Conservation (phyloP, 129 eudicot species). For the sunflower (Helianthus annuus) region DNA sequence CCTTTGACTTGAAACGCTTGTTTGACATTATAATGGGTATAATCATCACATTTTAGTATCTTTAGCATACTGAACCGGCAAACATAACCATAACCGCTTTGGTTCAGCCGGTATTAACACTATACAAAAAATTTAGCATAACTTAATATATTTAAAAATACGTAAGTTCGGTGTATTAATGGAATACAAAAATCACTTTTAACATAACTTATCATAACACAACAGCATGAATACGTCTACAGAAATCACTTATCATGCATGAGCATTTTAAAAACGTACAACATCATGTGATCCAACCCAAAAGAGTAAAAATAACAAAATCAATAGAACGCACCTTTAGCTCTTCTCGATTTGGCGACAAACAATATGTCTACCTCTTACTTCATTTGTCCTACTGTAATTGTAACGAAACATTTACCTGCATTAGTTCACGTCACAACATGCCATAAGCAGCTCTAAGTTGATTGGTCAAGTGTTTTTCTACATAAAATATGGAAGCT, state of each 20-base stretch:
- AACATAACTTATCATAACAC: too few relatives aligned
- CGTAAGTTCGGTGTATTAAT: too few relatives aligned
- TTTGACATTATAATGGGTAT: neutral
- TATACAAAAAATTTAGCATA: too few relatives aligned
- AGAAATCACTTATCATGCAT: neutral
- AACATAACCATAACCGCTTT: neutral
- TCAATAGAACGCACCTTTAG: neutral
- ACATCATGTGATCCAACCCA: neutral
- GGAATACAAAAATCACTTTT: neutral
- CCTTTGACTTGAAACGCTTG: neutral
- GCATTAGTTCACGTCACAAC: neutral
- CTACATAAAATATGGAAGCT: neutral
- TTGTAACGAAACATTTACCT: neutral
- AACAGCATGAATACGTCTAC: neutral
- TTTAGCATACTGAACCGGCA: neutral
- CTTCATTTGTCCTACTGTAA: neutral
- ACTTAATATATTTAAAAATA: too few relatives aligned
- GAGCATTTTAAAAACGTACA: neutral
- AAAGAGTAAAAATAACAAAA: neutral
- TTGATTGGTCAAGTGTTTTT: too few relatives aligned
- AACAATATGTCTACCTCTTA: neutral
- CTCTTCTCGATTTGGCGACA: neutral
- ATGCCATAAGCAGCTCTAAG: too few relatives aligned
- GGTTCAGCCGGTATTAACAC: neutral
- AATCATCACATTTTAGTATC: neutral